Evolutionary conservation across 208 protist genomes (phyloP).

Genomic region (Leishmania tarentolae): DNA sequence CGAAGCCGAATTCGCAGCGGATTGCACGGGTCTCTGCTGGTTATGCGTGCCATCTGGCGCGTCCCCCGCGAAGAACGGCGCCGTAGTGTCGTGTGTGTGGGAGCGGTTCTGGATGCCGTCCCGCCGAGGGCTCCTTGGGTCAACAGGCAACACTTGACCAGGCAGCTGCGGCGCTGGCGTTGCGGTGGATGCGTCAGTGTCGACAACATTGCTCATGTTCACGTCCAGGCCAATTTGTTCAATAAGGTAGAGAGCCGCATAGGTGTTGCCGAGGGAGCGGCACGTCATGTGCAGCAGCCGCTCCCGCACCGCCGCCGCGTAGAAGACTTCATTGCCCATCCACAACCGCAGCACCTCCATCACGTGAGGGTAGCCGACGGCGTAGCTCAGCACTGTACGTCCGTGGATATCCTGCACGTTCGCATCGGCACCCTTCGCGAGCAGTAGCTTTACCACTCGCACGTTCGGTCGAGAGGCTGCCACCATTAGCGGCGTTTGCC

Average conservation of each 20-base stretch:
- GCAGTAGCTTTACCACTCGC: constrained; percentile 42
- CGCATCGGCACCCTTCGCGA: constrained; percentile 60
- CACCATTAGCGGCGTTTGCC: constrained; percentile 83
- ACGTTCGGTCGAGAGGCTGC: constrained; percentile 57
- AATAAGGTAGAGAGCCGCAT: constrained; percentile 63
- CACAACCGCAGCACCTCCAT: constrained; percentile 53
- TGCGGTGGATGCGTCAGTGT: neutral
- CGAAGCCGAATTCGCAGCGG: neutral
- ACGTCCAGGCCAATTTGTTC: constrained; percentile 67
- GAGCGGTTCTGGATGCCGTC: neutral
- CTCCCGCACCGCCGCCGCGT: constrained; percentile 25
- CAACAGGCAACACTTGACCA: neutral
- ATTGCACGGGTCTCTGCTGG: neutral
- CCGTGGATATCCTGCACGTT: constrained; percentile 41
- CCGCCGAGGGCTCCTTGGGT: neutral
- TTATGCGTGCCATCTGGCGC: neutral
- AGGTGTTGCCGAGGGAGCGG: constrained; percentile 34
- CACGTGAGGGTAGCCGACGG: constrained; percentile 50
- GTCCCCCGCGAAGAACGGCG: neutral
- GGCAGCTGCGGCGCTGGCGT: neutral
- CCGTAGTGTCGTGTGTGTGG: neutral
- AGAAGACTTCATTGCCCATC: constrained; percentile 44
- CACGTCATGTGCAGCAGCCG: constrained; percentile 65
- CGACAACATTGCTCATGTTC: constrained; percentile 29
- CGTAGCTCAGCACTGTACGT: constrained; percentile 55